A percentile compares a stretch with the other conserved stretches of the same genome.
These are phyloP conservation scores for Zymoseptoria tritici DNA, from an alignment of 2,329 filamentous ascomycete species.

Conservation along the genomic window DNA sequence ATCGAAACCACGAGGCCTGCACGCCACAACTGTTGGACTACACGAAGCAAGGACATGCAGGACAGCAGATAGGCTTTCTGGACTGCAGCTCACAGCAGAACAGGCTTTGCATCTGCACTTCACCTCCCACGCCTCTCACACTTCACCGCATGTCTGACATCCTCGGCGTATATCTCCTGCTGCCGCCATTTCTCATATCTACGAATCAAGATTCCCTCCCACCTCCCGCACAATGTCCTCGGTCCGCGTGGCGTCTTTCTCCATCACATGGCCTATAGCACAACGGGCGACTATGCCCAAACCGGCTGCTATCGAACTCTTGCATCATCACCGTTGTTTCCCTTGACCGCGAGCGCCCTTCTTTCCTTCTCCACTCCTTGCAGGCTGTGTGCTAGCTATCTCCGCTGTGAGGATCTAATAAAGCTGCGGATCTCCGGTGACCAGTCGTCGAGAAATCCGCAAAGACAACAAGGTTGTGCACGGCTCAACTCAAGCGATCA, in stretches of 20 bases:
- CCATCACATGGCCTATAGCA: background rate
- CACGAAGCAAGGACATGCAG: background rate
- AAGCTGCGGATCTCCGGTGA: background rate
- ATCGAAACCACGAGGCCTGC: too few relatives aligned
- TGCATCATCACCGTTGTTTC: background rate
- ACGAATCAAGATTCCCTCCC: background rate
- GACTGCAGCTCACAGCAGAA: background rate
- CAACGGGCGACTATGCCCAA: background rate
- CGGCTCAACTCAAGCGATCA: background rate
- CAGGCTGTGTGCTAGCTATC: background rate
- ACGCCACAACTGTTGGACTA: too few relatives aligned
- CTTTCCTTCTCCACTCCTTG: background rate
- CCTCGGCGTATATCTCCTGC: background rate
- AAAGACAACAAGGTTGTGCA: background rate
- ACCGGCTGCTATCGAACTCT: background rate
- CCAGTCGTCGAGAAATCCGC: background rate
- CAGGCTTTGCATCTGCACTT: background rate
- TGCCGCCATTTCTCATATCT: background rate
- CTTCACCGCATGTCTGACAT: background rate
- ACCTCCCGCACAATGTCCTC: background rate
- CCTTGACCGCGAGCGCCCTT: background rate
- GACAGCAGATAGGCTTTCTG: background rate
- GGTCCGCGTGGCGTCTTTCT: background rate
- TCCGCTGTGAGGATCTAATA: background rate
- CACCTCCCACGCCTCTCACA: background rate